Conservation (phyloP, 2,329 filamentous ascomycete species). For the Scedosporium dehoogii region DNA sequence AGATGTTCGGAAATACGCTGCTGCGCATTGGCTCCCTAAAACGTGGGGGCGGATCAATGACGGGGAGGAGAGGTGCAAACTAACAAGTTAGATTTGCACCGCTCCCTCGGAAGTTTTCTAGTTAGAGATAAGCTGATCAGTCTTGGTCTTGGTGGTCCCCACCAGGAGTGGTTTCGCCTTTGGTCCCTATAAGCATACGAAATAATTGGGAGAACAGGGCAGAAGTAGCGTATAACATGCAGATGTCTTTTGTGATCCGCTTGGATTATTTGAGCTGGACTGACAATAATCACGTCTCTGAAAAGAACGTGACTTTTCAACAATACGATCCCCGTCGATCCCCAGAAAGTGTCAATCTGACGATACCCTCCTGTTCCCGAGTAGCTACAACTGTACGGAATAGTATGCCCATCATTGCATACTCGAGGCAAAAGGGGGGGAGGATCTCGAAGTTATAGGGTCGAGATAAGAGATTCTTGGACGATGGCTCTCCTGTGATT, state of each 20-base stretch:
- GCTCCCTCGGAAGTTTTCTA: not conserved
- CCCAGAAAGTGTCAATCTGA: not conserved
- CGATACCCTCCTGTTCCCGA: not conserved
- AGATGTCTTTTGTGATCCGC: too few relatives aligned
- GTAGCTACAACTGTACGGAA: not conserved
- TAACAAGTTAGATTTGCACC: not conserved
- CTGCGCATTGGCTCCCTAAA: not conserved
- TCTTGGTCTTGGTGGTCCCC: too few relatives aligned
- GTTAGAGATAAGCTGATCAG: too few relatives aligned
- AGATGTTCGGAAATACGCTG: not conserved
- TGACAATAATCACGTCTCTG: too few relatives aligned
- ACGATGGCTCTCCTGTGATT: not conserved
- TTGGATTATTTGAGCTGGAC: too few relatives aligned
- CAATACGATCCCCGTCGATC: not conserved
- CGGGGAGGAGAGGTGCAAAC: not conserved
- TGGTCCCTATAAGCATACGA: too few relatives aligned
- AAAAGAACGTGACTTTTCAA: too few relatives aligned
- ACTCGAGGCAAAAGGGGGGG: not conserved
- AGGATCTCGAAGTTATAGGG: not conserved
- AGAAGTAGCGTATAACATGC: too few relatives aligned
- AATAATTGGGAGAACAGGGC: too few relatives aligned
- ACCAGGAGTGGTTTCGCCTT: too few relatives aligned
- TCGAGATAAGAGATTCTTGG: slow-evolving; percentile 3
- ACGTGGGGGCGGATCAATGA: not conserved
- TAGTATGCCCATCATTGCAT: not conserved